Evolutionary conservation across 2,329 filamentous ascomycete species (phyloP), one percentile per base, ranked within the genome.

Genomic region (Dothideomycetidae sp.): DNA sequence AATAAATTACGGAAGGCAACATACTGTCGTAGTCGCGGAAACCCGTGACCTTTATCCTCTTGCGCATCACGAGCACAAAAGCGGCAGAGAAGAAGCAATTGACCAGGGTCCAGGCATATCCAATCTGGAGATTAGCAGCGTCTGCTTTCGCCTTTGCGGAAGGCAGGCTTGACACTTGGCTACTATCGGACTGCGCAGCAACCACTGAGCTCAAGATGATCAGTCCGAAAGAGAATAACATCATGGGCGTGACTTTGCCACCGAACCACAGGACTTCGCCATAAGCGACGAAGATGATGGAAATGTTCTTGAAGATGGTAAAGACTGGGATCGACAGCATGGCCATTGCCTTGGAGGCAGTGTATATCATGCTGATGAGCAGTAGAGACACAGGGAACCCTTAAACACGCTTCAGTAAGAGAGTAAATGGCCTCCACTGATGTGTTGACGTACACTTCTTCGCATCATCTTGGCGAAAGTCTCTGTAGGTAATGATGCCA

Each of bases 221-320:
- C 45, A 98, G 67, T 38, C 85, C 86, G 53, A 98, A 98, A 3
- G 86, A 93, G 53, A 94, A 79, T 18, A 98, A 73, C 2, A 85
- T 78, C 60, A 93, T 75, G 33, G 78, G 73, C 11, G 81, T 86
- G 42, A 98, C 88, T 33, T 76, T 84, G 54, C 88, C 88, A 44
- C 90, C 90, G 50, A 98, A 98, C 86, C 88, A 96, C 36, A 98
- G 71, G 18, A 98, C 88, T 63, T 98, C 90, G 49, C 90, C 90
- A 50, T 98, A 98, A 39, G 90, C 90, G 53, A 96, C 96, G 47
- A 96, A 75, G 53, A 98, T 96, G 59, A 93, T 98, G 44, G 90
- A 94, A 67, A 98, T 62, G 66, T 98, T 98, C 73, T 98, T 98
- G 73, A 98, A 98, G 58, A 98, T 98, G 39, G 90, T 98, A 65